These are phyloP conservation scores for Phaeophleospora eucalypticola DNA, from an alignment of 2,329 filamentous ascomycete genomes.

Conservation along the genomic window DNA sequence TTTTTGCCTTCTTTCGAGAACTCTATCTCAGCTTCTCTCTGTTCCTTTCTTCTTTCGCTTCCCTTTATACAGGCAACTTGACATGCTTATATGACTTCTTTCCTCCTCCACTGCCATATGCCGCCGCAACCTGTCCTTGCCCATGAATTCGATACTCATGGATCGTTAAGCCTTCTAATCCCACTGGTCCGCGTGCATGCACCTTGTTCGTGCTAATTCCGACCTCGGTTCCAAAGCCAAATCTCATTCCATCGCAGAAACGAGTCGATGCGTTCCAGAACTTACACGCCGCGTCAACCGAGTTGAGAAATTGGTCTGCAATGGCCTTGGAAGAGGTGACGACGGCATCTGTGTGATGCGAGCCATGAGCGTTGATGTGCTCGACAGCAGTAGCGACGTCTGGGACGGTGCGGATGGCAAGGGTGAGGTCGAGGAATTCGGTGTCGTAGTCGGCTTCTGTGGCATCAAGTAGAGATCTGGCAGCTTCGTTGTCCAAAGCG, in stretches of 20 bases:
- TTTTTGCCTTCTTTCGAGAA: background rate
- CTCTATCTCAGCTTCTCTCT: too few relatives aligned
- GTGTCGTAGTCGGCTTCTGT: slow-evolving; percentile 72
- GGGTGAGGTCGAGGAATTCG: slow-evolving; percentile 79
- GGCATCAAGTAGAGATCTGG: slow-evolving; percentile 56
- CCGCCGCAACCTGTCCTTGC: slow-evolving; percentile 72
- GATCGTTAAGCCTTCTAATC: slow-evolving; percentile 89
- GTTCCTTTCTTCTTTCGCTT: too few relatives aligned
- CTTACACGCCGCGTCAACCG: slow-evolving; percentile 82
- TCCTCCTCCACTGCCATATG: slow-evolving; percentile 58
- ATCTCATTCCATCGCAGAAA: slow-evolving; percentile 94
- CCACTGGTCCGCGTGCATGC: slow-evolving; percentile 87
- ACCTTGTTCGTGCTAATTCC: slow-evolving; percentile 99
- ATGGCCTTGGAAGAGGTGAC: slow-evolving; percentile 64
- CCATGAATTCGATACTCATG: slow-evolving; percentile 94
- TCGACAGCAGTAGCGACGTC: slow-evolving; percentile 65
- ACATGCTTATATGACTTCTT: slow-evolving; percentile 55
- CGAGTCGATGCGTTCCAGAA: slow-evolving; percentile 97
- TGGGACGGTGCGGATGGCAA: slow-evolving; percentile 77
- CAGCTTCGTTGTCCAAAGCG: slow-evolving; percentile 36
- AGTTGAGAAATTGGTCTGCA: slow-evolving; percentile 78
- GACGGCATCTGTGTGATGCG: slow-evolving; percentile 91
- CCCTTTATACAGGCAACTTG: slow-evolving; percentile 43
- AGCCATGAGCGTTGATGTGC: slow-evolving; percentile 90
- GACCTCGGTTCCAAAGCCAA: slow-evolving; percentile 96